Base-by-base conservation (phyloP, 2,329 filamentous ascomycete genomes). In the Xylaria sp. region DNA sequence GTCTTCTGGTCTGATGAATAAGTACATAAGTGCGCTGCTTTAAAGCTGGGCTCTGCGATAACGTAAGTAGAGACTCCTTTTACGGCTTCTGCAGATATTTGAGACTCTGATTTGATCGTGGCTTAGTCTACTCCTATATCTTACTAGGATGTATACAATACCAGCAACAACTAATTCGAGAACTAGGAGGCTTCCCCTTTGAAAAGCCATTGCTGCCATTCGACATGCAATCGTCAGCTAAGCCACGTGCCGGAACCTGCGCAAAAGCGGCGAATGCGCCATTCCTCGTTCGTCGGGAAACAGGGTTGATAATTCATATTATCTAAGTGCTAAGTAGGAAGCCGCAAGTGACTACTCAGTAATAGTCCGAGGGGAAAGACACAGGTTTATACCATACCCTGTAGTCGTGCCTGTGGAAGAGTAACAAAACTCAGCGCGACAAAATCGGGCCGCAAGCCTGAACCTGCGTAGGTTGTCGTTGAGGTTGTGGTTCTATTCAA, bases 191-290 rank as follows among this genome's bases (percentile, higher is more conserved):
- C n/a, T n/a, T n/a, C n/a, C n/a, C n/a, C n/a, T n/a, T n/a, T n/a
- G n/a, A n/a, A n/a, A n/a, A n/a, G n/a, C n/a, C n/a, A n/a, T n/a
- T 40, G 8, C 35, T 40, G 35, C 35, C 3, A 40, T n/a, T n/a
- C n/a, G n/a, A n/a, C n/a, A n/a, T n/a, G n/a, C n/a, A n/a, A n/a
- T n/a, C n/a, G n/a, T n/a, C n/a, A 35, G 32, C 32, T 32, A 35
- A 35, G 32, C 18, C 44, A 48, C n/a, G 9, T 48, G 21, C 21
- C 12, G 18, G n/a, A 35, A 6, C 5, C 5, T 55, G 5, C n/a
- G 29, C 5, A 37, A 55, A 55, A 37, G 29, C 29, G n/a, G 51
- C 51, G n/a, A 54, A 54, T 37, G 29, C 18, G 29, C 51, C 23
- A 35, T 32, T 21, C 16, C 27, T 32, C 2, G 25, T 32, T 23